Percentiles rank a stretch among this genome's conserved stretches.
Conservation (phyloP, 352 stramenopile species). For the Pythium myriotylum region DNA sequence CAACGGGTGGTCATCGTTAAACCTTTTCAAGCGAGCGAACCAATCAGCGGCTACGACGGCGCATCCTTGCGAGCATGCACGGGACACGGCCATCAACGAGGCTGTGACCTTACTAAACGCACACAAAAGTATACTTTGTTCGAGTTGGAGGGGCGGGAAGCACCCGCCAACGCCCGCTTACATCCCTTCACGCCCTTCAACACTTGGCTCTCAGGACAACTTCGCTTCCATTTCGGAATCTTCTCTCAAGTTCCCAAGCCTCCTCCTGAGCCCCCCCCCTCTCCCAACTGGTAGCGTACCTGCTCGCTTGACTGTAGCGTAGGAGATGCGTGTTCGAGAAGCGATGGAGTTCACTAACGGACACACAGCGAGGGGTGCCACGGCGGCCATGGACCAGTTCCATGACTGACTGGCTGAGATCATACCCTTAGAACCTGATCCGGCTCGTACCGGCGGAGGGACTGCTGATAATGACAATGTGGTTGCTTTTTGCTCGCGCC, state of each 20-base stretch:
- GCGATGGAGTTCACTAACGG: constrained; percentile 37
- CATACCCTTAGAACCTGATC: constrained; percentile 74
- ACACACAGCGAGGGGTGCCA: constrained; percentile 61
- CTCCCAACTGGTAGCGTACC: constrained; percentile 28
- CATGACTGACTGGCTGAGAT: constrained; percentile 62
- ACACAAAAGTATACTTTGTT: background rate
- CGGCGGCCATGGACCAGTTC: constrained; percentile 48
- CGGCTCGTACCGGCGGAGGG: constrained; percentile 64
- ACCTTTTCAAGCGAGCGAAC: background rate
- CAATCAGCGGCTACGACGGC: constrained; percentile 7
- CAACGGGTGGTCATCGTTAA: background rate
- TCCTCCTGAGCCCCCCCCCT: background rate
- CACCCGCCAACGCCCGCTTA: constrained; percentile 1
- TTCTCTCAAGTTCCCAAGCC: constrained; percentile 9
- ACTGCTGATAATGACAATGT: constrained; percentile 54
- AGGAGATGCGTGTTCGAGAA: constrained; percentile 5
- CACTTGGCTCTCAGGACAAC: too few species aligned
- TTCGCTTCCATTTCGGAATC: constrained; percentile 24
- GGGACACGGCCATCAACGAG: too few species aligned
- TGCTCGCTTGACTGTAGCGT: constrained; percentile 7
- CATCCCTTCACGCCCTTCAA: constrained; percentile 11
- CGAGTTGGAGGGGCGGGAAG: too few species aligned
- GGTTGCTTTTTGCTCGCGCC: constrained; percentile 22
- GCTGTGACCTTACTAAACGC: too few species aligned
- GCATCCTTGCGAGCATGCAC: background rate